Percentiles rank a stretch among this genome's conserved stretches.
phyloP scores from a whole-genome alignment of 345 rosid species.

The Gossypium rotundifolium region DNA sequence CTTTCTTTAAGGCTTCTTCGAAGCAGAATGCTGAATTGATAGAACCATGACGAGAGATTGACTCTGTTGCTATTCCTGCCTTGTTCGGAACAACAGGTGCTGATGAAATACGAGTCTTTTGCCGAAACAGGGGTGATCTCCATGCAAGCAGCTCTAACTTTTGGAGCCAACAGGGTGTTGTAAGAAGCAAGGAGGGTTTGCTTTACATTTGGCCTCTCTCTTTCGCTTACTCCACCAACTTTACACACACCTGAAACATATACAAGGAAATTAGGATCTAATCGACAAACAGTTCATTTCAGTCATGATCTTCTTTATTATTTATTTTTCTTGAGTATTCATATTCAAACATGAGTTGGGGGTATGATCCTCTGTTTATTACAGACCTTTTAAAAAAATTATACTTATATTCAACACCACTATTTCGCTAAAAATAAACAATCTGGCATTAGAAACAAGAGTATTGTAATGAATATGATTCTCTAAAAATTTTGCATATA shows the following conservation, averaged over 20 bases:
- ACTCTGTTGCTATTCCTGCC: constrained; percentile 8
- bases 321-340: not conserved
- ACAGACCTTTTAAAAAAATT: too few species aligned
- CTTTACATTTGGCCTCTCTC: constrained; percentile 62
- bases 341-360: not conserved
- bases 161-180: constrained; percentile 51
- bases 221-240: constrained; percentile 43
- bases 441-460: too few species aligned
- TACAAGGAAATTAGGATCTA: not conserved
- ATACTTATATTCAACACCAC: not conserved
- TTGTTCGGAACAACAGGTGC: constrained; percentile 15
- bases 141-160: constrained; percentile 46
- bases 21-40: constrained; percentile 67
- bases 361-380: not conserved
- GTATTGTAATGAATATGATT: not conserved
- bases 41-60: constrained; percentile 49
- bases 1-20: constrained; percentile 84
- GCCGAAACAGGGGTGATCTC: constrained; percentile 16
- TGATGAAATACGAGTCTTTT: constrained; percentile 15
- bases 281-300: not conserved
- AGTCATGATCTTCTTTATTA: too few species aligned
- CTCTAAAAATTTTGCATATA: not conserved
- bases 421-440: not conserved
- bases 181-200: constrained; percentile 25
- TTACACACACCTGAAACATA: constrained; percentile 55